phyloP scores from a whole-genome alignment of 345 rosid species.

The Gossypium stocksii region DNA sequence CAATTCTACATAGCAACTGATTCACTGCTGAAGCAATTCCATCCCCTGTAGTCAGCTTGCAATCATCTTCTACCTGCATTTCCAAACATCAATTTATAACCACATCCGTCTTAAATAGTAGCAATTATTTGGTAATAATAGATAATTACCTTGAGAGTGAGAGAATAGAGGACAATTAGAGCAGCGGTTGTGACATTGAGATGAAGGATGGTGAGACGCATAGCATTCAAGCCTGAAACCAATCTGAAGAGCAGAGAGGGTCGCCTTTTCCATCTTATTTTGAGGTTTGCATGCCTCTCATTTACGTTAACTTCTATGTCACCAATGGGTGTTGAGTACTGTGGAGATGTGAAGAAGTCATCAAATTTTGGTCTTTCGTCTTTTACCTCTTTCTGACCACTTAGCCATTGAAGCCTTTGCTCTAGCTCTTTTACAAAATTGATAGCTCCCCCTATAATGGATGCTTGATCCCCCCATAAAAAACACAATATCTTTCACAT shows the following conservation, averaged over 20 bases:
- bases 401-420: slow-evolving; percentile 37
- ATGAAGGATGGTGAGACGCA: slow-evolving; percentile 70
- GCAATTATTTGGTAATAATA: too few relatives aligned
- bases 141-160: slow-evolving; percentile 62
- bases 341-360: slow-evolving; percentile 62
- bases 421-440: slow-evolving; percentile 49
- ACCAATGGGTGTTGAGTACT: slow-evolving; percentile 42
- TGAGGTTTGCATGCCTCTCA: slow-evolving; percentile 75
- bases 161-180: slow-evolving; percentile 58
- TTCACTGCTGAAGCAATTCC: slow-evolving; percentile 68
- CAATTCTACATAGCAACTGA: slow-evolving; percentile 55
- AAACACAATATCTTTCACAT: neutral
- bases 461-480: slow-evolving; percentile 45
- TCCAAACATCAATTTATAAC: too few relatives aligned
- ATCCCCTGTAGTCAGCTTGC: slow-evolving; percentile 64
- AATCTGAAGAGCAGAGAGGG: slow-evolving; percentile 67
- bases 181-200: slow-evolving; percentile 64
- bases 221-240: slow-evolving; percentile 51
- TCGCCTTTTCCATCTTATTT: slow-evolving; percentile 58
- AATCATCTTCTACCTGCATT: slow-evolving; percentile 82
- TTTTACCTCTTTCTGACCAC: slow-evolving; percentile 24
- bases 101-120: too few relatives aligned
- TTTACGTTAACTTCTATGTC: slow-evolving; percentile 79
- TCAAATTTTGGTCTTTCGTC: slow-evolving; percentile 36
- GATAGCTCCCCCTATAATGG: slow-evolving; percentile 53